Evolutionary conservation across 2,329 filamentous ascomycete genomes (phyloP).

Genomic region (Claviceps digitariae): DNA sequence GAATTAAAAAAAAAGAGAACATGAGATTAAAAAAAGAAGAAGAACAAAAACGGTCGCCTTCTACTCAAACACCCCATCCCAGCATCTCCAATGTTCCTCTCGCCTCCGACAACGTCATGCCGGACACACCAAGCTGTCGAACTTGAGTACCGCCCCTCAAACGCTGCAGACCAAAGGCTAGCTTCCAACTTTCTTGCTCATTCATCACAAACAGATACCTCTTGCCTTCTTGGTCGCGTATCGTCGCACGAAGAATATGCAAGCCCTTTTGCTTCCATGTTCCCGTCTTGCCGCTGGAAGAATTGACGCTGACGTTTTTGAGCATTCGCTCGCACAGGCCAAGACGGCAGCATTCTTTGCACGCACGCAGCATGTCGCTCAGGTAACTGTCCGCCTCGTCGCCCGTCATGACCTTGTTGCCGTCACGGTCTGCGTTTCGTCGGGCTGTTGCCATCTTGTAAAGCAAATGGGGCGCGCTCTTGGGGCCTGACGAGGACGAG

Average conservation of each 20-base stretch:
- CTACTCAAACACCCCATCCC: slow-evolving; percentile 30
- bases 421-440: slow-evolving; percentile 34
- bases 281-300: slow-evolving; percentile 32
- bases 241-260: slow-evolving; percentile 49
- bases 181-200: slow-evolving; percentile 56
- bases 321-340: slow-evolving; percentile 33
- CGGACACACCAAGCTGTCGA: slow-evolving; percentile 43
- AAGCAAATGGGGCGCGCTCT: slow-evolving; percentile 29
- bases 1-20: background rate
- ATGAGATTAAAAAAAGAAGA: too few relatives aligned
- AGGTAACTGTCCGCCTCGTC: slow-evolving; percentile 57
- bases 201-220: slow-evolving; percentile 50
- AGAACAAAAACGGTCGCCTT: background rate
- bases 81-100: slow-evolving; percentile 43
- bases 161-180: slow-evolving; percentile 46
- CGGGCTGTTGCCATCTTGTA: slow-evolving; percentile 34
- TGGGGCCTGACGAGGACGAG: slow-evolving; percentile 21
- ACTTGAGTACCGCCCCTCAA: slow-evolving; percentile 47
- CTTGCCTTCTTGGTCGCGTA: slow-evolving; percentile 53
- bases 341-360: slow-evolving; percentile 49
- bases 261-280: slow-evolving; percentile 41
- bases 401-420: slow-evolving; percentile 38
- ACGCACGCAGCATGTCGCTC: slow-evolving; percentile 46
- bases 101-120: slow-evolving; percentile 40
- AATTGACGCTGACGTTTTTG: slow-evolving; percentile 27